Evolutionary conservation across 2,329 filamentous ascomycete genomes (phyloP), one percentile per base, ranked within the genome.

Genomic region (Trichophyton verrucosum): DNA sequence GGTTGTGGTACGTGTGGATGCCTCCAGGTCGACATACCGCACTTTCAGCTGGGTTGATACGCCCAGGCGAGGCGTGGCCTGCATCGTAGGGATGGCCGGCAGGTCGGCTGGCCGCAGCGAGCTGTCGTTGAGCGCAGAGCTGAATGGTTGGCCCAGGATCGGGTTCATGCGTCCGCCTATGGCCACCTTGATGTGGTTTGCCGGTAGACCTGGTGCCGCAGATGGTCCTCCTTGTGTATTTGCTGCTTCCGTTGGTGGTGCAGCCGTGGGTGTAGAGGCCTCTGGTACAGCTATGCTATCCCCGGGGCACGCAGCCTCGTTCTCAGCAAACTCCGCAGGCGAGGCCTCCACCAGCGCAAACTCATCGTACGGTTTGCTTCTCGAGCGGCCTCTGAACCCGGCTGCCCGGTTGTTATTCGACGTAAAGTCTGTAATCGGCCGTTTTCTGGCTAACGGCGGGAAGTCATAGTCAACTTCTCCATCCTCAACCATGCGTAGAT

Each of bases 381-480:
- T 75, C 49, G 81, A 79, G 58, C 84, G 75, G 4, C 81, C 79
- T 59, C 83, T 77, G 58, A 78, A 66, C 15, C 71, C 73, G 24
- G 71, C 81, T 30, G 81, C 81, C 46, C 83, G 78, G 64, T 84
- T 86, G 69, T 86, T 86, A 72, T 86, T 86, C 1, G 82, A 85
- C 0, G 84, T 85, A 66, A 86, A 86, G 66, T 86, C 83, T 2
- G 79, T 78, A 60, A 86, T 77, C 0, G 82, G 79, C 64, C 80
- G 78, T 22, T 78, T 81, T 38, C 83, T 77, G 8, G 76, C 78
- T 36, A 86, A 71, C 0, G 83, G 77, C 4, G 83, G 83, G 64
- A 86, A 86, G 66, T 86, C 84, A 66, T 82, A 83, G 62, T 86
- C 84, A 2, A 86, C 81, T 66, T 86, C 84, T 4, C 82, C 84